These are phyloP conservation scores for Oryza glumipatula DNA, from an alignment of 176 grass and related monocot genomes.

Conservation along the genomic window DNA sequence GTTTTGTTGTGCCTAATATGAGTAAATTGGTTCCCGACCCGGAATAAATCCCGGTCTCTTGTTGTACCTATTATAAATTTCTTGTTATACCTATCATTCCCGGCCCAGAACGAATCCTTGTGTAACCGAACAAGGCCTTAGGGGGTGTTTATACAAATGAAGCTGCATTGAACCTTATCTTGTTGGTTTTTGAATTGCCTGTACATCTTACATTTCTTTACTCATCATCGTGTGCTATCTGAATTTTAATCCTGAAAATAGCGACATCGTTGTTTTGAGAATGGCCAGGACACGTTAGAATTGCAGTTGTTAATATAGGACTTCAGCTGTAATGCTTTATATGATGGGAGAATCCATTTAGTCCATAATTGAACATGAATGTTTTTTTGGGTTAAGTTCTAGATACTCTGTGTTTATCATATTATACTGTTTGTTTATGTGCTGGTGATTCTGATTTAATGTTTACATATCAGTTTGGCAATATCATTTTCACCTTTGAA, in stretches of 20 bases:
- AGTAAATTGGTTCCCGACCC: too few relatives aligned
- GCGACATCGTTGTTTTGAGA: background rate
- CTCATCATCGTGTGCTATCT: background rate
- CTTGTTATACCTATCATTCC: too few relatives aligned
- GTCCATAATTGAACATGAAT: background rate
- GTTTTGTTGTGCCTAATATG: too few relatives aligned
- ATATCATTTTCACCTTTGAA: background rate
- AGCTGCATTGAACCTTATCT: background rate
- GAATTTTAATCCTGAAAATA: background rate
- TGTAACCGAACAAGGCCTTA: too few relatives aligned
- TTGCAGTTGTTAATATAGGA: background rate
- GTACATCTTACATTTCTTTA: constrained; percentile 21
- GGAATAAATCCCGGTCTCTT: too few relatives aligned
- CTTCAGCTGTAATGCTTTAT: background rate
- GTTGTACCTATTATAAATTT: too few relatives aligned
- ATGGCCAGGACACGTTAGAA: background rate
- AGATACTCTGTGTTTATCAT: background rate
- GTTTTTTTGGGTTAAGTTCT: background rate
- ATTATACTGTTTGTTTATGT: background rate
- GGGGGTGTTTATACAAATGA: background rate
- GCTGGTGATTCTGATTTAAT: background rate
- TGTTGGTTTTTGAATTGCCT: background rate
- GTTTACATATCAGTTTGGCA: background rate
- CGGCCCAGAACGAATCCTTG: too few relatives aligned
- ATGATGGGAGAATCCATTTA: background rate